Evolutionary conservation across 805 yeast species (phyloP).

Genomic region (Cyberlindnera samutprakarnensis): DNA sequence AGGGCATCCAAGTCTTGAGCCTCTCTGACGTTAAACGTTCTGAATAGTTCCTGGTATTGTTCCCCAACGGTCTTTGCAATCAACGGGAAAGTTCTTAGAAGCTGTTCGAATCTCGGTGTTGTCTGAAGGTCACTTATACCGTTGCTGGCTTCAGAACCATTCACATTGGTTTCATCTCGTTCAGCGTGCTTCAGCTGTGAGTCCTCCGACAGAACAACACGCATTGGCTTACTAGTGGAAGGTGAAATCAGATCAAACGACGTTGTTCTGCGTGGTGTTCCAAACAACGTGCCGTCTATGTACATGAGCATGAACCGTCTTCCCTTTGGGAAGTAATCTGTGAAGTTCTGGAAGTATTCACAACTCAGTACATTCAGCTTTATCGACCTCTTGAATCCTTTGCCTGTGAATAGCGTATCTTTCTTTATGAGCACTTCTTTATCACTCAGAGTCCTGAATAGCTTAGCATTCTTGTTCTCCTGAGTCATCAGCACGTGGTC

Average conservation of each 20-base stretch:
- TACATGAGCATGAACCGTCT: slow-evolving; percentile 47
- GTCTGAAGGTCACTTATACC: not conserved
- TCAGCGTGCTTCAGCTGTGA: too few relatives aligned
- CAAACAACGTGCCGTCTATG: slow-evolving; percentile 50
- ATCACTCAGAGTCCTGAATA: slow-evolving; percentile 47
- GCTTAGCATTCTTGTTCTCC: slow-evolving; percentile 25
- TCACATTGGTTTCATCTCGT: not conserved
- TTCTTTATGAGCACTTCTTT: slow-evolving; percentile 49
- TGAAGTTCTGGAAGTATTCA: slow-evolving; percentile 41
- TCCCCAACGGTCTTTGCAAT: slow-evolving; percentile 31
- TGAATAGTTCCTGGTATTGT: slow-evolving; percentile 32
- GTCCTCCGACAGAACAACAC: not conserved
- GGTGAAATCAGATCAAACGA: slow-evolving; percentile 3
- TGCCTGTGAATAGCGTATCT: slow-evolving; percentile 45
- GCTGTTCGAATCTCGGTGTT: slow-evolving; percentile 28
- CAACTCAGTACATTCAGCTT: slow-evolving; percentile 36
- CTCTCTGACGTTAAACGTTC: slow-evolving; percentile 27
- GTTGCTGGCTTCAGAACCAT: not conserved
- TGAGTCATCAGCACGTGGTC: slow-evolving; percentile 49
- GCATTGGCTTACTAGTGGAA: too few relatives aligned
- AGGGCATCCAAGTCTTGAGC: slow-evolving; percentile 22
- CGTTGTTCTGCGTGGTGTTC: slow-evolving; percentile 21
- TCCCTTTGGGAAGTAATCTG: slow-evolving; percentile 52
- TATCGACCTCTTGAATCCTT: slow-evolving; percentile 45
- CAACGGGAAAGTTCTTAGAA: slow-evolving; percentile 32